Evolutionary conservation across 179 eudicot species (phyloP).

Genomic region (Corrigiola litoralis): DNA sequence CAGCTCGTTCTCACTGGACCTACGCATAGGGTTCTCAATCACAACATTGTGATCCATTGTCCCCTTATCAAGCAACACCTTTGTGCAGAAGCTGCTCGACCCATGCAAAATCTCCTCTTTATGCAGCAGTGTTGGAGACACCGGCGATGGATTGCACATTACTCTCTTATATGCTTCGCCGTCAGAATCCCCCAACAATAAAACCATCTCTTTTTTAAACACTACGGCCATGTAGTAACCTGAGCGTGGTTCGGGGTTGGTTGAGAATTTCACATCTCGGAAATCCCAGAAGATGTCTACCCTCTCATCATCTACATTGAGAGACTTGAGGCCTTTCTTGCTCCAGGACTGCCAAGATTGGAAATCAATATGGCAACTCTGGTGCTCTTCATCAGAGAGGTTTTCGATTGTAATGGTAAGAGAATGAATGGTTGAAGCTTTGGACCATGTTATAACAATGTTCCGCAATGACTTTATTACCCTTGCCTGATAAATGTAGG

Average conservation of each 20-base stretch:
- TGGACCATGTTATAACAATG: conserved; percentile 23
- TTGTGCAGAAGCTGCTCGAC: conserved; percentile 29
- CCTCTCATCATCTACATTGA: conserved; percentile 21
- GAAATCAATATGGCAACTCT: conserved; percentile 27
- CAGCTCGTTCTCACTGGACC: conserved; percentile 36
- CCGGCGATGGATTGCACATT: conserved; percentile 5
- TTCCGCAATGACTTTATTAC: conserved; percentile 7
- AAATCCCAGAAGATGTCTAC: conserved; percentile 43
- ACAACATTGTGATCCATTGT: conserved; percentile 34
- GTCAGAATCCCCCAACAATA: conserved; percentile 42
- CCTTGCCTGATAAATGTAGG: conserved; percentile 25
- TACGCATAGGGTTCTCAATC: conserved; percentile 34
- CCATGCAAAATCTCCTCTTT: conserved; percentile 54
- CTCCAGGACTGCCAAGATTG: conserved; percentile 26
- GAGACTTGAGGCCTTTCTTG: conserved; percentile 30
- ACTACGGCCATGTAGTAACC: conserved; percentile 42
- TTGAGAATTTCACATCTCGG: conserved; percentile 41
- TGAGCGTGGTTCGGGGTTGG: conserved; percentile 46
- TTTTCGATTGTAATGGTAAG: conserved; percentile 22
- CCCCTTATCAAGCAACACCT: conserved; percentile 43
- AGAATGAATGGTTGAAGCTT: conserved; percentile 14
- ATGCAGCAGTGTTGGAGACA: conserved; percentile 27
- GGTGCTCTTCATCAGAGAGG: conserved; percentile 22
- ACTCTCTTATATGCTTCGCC: conserved; percentile 41
- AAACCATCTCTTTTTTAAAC: conserved; percentile 30